phyloP scores from a whole-genome alignment of 768 basidiomycete species.

The Phanerodontia chrysosporium region DNA sequence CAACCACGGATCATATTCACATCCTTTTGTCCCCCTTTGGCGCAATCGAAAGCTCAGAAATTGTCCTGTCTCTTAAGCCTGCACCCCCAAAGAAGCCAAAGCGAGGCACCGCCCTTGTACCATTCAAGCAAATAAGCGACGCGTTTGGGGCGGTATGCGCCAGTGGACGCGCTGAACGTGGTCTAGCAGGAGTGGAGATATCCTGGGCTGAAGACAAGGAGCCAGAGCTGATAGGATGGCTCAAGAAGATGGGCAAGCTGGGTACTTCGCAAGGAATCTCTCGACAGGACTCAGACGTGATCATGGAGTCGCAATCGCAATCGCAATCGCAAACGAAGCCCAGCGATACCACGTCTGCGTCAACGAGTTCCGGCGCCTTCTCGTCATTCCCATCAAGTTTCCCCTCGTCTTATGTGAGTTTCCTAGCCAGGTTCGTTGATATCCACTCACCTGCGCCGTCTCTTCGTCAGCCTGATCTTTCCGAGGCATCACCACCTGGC shows the following conservation, averaged over 20 bases:
- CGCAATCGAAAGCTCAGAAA: constrained; percentile 53
- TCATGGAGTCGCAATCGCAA: neutral
- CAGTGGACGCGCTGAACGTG: constrained; percentile 45
- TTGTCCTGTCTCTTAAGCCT: constrained; percentile 65
- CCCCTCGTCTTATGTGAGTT: constrained; percentile 51
- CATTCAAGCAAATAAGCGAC: constrained; percentile 71
- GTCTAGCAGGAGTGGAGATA: constrained; percentile 60
- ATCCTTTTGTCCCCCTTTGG: constrained; percentile 59
- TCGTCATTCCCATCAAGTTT: constrained; percentile 55
- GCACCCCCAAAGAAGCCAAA: constrained; percentile 55
- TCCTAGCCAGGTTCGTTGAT: neutral
- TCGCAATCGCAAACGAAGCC: neutral
- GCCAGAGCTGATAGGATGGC: constrained; percentile 67
- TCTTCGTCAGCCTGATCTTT: constrained; percentile 18
- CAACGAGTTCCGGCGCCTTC: constrained; percentile 13
- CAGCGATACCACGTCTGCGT: neutral
- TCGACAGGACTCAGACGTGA: neutral
- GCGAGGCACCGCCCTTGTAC: constrained; percentile 65
- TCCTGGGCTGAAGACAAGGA: constrained; percentile 73
- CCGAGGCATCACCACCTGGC: constrained; percentile 6
- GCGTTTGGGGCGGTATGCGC: constrained; percentile 75
- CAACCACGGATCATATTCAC: constrained; percentile 44
- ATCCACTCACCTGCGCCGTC: neutral
- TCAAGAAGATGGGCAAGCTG: constrained; percentile 70
- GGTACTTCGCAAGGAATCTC: neutral